A percentile compares a stretch with the other conserved stretches of the same genome.
These are phyloP conservation scores for Ophioceras dolichostomum DNA, from an alignment of 2,329 filamentous ascomycete genomes.

Conservation along the genomic window DNA sequence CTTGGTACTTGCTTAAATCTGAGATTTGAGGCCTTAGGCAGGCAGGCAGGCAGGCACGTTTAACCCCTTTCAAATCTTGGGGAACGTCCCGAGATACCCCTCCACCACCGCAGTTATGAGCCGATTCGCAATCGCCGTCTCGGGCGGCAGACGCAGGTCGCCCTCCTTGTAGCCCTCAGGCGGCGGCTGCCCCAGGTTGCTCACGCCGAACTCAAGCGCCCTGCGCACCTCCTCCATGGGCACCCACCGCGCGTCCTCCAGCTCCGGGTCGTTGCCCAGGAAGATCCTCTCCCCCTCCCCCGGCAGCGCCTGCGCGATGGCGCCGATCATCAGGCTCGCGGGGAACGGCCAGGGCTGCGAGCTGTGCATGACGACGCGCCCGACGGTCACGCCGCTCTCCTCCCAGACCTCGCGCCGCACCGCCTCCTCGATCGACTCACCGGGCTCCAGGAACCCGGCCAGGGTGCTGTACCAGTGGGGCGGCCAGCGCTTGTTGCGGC, in stretches of 20 bases:
- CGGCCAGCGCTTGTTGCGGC: slow-evolving; percentile 75
- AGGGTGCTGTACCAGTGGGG: slow-evolving; percentile 79
- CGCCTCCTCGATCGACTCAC: slow-evolving; percentile 75
- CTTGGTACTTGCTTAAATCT: too few relatives aligned
- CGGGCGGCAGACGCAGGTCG: slow-evolving; percentile 65
- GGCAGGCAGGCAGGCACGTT: too few relatives aligned
- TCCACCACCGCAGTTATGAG: slow-evolving; percentile 68
- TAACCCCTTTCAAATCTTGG: slow-evolving; percentile 44
- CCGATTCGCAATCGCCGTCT: slow-evolving; percentile 86
- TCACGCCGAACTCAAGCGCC: slow-evolving; percentile 57
- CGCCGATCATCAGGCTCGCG: slow-evolving; percentile 74
- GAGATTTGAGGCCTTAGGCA: too few relatives aligned
- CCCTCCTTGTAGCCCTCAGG: slow-evolving; percentile 63
- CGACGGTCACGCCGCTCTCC: slow-evolving; percentile 65
- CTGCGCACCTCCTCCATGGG: slow-evolving; percentile 65
- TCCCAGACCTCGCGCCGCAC: slow-evolving; percentile 79
- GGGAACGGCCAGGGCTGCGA: slow-evolving; percentile 85
- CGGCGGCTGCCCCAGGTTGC: slow-evolving; percentile 51
- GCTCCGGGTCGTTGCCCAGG: slow-evolving; percentile 78
- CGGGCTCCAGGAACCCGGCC: slow-evolving; percentile 75
- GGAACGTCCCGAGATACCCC: slow-evolving; percentile 49
- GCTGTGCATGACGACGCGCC: slow-evolving; percentile 68
- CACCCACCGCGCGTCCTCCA: slow-evolving; percentile 87
- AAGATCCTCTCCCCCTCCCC: slow-evolving; percentile 65
- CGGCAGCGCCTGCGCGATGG: slow-evolving; percentile 74